These are phyloP conservation scores for Penicillium paradoxum DNA, from an alignment of 495 filamentous ascomycete genomes.

Conservation along the genomic window DNA sequence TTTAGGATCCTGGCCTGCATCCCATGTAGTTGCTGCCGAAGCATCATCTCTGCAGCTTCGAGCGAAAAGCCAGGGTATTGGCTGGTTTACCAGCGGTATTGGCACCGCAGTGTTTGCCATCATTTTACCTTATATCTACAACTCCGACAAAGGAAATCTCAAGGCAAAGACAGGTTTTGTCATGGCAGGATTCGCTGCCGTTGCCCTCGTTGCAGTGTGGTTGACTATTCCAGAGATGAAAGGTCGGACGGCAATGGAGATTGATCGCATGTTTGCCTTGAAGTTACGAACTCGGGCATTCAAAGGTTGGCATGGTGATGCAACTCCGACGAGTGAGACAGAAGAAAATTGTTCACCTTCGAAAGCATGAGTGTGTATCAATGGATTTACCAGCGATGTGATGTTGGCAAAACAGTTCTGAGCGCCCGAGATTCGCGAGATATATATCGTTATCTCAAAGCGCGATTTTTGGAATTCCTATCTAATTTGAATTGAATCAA, in stretches of 20 bases:
- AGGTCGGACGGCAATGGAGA: constrained; percentile 25
- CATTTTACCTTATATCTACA: constrained; percentile 34
- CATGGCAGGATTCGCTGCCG: constrained; percentile 23
- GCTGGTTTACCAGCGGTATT: constrained; percentile 28
- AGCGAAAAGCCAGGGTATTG: constrained; percentile 32
- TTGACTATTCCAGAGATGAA: constrained; percentile 35
- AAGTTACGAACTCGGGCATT: constrained; percentile 18
- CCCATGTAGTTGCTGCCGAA: constrained; percentile 31
- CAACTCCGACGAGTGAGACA: background rate
- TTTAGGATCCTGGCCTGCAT: constrained; percentile 31
- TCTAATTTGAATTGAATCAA: too few relatives aligned
- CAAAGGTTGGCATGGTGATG: constrained; percentile 20
- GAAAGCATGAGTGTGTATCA: background rate
- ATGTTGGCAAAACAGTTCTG: background rate
- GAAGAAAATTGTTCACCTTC: background rate
- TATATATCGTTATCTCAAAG: too few relatives aligned
- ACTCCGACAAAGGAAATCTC: constrained; percentile 26
- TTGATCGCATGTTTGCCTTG: constrained; percentile 33
- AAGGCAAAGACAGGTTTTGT: constrained; percentile 32
- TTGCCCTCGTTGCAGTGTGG: constrained; percentile 20
- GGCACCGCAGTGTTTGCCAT: constrained; percentile 24
- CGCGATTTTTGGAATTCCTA: too few relatives aligned
- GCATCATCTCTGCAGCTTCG: constrained; percentile 30
- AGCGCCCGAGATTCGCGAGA: too few relatives aligned
- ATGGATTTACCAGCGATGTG: background rate